These are phyloP conservation scores for Phytophthora palmivora DNA, from an alignment of 352 stramenopile genomes.

Conservation along the genomic window DNA sequence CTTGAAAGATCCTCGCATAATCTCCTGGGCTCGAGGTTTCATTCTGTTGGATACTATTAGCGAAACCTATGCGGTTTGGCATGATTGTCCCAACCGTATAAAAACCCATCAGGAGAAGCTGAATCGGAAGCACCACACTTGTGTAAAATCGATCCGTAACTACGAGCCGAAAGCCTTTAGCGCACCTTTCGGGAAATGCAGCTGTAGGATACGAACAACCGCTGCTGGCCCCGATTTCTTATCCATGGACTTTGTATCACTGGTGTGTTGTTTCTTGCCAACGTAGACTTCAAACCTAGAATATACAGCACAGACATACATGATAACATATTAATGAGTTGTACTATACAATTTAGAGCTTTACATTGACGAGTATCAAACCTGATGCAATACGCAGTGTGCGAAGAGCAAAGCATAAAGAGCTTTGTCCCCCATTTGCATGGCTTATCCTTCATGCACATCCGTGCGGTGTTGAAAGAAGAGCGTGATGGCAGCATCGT, in stretches of 20 bases:
- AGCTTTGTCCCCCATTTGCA: background rate
- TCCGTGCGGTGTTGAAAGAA: conserved; percentile 2
- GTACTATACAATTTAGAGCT: too few species aligned
- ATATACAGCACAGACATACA: too few species aligned
- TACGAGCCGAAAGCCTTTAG: conserved; percentile 6
- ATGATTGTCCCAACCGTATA: conserved; percentile 12
- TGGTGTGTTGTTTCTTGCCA: conserved; percentile 14
- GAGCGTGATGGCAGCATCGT: background rate
- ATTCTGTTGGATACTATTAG: conserved; percentile 3
- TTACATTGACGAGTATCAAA: background rate
- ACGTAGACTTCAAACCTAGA: background rate
- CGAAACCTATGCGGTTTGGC: too few species aligned
- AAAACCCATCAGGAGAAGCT: conserved; percentile 13
- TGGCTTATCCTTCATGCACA: too few species aligned
- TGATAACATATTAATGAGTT: too few species aligned
- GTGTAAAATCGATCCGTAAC: too few species aligned
- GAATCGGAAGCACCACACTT: conserved; percentile 6
- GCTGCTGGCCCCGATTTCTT: too few species aligned
- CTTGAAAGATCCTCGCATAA: conserved; percentile 5
- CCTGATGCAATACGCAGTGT: background rate
- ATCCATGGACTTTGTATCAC: background rate
- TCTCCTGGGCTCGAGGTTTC: background rate
- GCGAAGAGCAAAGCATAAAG: background rate
- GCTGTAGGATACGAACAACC: conserved; percentile 12
- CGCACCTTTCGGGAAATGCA: background rate